Percentiles rank a stretch among this genome's conserved stretches.
Evolutionary conservation across 129 eudicot species (phyloP).

Genomic region (Flaveria trinervia): DNA sequence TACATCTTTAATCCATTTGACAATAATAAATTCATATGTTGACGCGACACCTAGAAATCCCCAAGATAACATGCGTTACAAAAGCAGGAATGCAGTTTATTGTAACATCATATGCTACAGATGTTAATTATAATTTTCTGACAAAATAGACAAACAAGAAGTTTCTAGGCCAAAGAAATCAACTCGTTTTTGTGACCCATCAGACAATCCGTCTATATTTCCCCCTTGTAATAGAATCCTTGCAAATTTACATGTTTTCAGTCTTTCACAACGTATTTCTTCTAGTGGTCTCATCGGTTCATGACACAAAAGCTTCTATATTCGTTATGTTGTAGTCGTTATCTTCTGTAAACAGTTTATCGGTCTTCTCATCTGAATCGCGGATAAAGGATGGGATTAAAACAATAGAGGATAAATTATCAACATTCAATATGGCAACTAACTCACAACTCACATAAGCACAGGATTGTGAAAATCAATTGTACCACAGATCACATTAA

Average conservation of each 20-base stretch:
- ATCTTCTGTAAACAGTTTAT: constrained; percentile 7
- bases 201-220: too few relatives aligned
- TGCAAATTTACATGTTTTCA: not conserved
- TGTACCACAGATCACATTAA: not conserved
- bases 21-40: not conserved
- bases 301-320: not conserved
- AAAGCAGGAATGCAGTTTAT: not conserved
- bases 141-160: not conserved
- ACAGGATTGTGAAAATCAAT: not conserved
- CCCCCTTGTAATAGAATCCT: not conserved
- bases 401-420: not conserved
- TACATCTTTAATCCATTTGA: not conserved
- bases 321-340: not conserved
- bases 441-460: not conserved
- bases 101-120: not conserved
- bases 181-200: not conserved
- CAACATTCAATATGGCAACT: constrained; percentile 5
- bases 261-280: not conserved
- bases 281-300: not conserved
- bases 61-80: not conserved
- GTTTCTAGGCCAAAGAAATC: not conserved
- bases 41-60: not conserved
- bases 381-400: not conserved
- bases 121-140: not conserved
- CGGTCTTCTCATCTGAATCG: constrained; percentile 22